Evolutionary conservation across 306 rosid species (phyloP).

Genomic region (Comarum palustre): DNA sequence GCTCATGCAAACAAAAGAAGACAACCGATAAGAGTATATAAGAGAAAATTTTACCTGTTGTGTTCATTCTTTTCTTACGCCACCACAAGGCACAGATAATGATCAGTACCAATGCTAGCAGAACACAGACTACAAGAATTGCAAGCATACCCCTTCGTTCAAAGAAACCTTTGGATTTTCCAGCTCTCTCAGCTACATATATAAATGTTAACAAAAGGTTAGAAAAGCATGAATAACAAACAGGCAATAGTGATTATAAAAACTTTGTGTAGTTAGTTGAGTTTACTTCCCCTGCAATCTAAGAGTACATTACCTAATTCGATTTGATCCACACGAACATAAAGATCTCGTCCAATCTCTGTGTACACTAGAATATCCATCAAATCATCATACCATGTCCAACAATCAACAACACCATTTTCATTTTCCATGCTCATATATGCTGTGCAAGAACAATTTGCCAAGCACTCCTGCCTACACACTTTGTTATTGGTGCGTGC

Average conservation of each 20-base stretch:
- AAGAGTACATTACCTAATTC: constrained; percentile 15
- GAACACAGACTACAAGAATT: background rate
- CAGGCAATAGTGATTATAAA: background rate
- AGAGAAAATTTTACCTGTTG: constrained; percentile 3
- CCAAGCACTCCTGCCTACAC: constrained; percentile 40
- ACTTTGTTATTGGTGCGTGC: constrained; percentile 17
- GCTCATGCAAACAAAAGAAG: background rate
- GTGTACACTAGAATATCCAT: constrained; percentile 35
- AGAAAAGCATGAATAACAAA: background rate
- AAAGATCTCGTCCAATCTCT: constrained; percentile 36
- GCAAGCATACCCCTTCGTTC: constrained; percentile 1
- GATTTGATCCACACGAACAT: constrained; percentile 38
- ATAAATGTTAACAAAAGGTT: background rate
- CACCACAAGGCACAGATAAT: constrained; percentile 9
- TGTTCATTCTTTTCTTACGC: constrained; percentile 1
- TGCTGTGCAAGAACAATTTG: constrained; percentile 50
- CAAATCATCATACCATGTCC: constrained; percentile 46
- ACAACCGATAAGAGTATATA: background rate
- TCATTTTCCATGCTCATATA: constrained; percentile 32
- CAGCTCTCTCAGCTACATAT: constrained; percentile 1
- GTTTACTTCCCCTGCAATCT: background rate
- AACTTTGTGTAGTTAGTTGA: too few species aligned
- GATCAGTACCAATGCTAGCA: constrained; percentile 4
- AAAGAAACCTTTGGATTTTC: background rate
- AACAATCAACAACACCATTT: constrained; percentile 36